Evolutionary conservation across 2,329 filamentous ascomycete species (phyloP).

Genomic region (Graphium sp.): DNA sequence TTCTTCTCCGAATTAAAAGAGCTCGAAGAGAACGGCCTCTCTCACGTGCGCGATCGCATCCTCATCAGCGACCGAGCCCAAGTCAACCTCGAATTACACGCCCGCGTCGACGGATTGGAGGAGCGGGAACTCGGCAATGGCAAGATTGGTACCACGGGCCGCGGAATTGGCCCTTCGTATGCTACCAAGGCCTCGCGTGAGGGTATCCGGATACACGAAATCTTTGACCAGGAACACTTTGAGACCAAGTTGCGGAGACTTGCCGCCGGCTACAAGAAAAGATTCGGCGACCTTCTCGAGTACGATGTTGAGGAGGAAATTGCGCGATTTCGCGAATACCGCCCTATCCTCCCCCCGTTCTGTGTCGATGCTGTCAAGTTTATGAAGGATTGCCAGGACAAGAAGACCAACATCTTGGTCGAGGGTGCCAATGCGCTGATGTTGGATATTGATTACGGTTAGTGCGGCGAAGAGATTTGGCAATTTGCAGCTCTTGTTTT

Average conservation of each 20-base stretch:
- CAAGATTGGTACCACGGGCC: conserved; percentile 18
- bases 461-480: too few relatives aligned
- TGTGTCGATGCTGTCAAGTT: conserved; percentile 52
- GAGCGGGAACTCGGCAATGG: conserved; percentile 28
- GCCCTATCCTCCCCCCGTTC: conserved; percentile 37
- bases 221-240: conserved; percentile 50
- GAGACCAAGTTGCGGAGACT: conserved; percentile 48
- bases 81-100: conserved; percentile 48
- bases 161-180: conserved; percentile 12
- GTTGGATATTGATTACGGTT: conserved; percentile 45
- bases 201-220: conserved; percentile 48
- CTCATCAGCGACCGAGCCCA: conserved; percentile 47
- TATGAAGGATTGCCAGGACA: conserved; percentile 41
- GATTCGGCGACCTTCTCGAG: conserved; percentile 48
- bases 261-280: conserved; percentile 45
- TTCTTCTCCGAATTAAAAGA: conserved; percentile 16
- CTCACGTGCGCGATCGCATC: conserved; percentile 26
- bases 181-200: conserved; percentile 26
- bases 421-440: conserved; percentile 48
- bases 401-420: conserved; percentile 42
- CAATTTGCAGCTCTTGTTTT: too few relatives aligned
- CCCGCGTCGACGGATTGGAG: conserved; percentile 53
- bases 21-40: conserved; percentile 20
- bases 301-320: conserved; percentile 58
- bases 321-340: conserved; percentile 38